Percentiles rank a stretch among this genome's conserved stretches.
Evolutionary conservation across 2,329 filamentous ascomycete genomes (phyloP).

Genomic region (Penicillium sp.): DNA sequence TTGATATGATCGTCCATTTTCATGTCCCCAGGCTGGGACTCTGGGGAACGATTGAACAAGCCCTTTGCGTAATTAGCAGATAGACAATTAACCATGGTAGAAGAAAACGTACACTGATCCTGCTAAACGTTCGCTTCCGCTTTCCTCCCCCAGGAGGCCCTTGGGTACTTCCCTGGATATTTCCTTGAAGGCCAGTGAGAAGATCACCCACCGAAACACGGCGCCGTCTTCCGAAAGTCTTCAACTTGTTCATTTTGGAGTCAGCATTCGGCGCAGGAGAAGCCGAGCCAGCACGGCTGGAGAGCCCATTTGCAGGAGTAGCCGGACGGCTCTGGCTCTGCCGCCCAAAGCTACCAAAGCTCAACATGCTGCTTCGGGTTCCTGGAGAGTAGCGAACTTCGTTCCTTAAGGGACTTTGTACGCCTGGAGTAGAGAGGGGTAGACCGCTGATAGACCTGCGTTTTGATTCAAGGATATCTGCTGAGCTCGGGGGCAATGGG

Average conservation of each 20-base stretch:
- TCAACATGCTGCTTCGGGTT: conserved; percentile 23
- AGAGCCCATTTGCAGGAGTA: conserved; percentile 19
- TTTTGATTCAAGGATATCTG: conserved; percentile 18
- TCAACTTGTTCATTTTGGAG: conserved; percentile 27
- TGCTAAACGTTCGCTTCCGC: conserved; percentile 16
- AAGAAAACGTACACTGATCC: conserved; percentile 17
- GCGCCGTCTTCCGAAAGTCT: conserved; percentile 25
- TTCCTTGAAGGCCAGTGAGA: conserved; percentile 16
- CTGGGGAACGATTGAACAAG: conserved; percentile 15
- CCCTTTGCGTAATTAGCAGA: conserved; percentile 11
- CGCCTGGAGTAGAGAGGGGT: conserved; percentile 13
- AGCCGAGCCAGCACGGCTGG: conserved; percentile 1
- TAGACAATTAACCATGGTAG: background rate
- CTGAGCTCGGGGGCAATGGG: conserved; percentile 7
- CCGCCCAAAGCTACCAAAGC: conserved; percentile 22
- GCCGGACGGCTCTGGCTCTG: conserved; percentile 17
- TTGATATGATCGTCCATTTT: background rate
- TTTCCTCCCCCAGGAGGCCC: conserved; percentile 10
- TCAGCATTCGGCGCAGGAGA: conserved; percentile 14
- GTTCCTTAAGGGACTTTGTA: conserved; percentile 23
- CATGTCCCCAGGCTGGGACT: conserved; percentile 2
- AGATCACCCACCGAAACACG: conserved; percentile 25
- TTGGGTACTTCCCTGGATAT: conserved; percentile 13
- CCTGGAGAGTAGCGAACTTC: conserved; percentile 23
- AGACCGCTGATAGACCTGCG: conserved; percentile 20